Base-by-base conservation (phyloP, 345 rosid genomes). In the Anacardium occidentale region DNA sequence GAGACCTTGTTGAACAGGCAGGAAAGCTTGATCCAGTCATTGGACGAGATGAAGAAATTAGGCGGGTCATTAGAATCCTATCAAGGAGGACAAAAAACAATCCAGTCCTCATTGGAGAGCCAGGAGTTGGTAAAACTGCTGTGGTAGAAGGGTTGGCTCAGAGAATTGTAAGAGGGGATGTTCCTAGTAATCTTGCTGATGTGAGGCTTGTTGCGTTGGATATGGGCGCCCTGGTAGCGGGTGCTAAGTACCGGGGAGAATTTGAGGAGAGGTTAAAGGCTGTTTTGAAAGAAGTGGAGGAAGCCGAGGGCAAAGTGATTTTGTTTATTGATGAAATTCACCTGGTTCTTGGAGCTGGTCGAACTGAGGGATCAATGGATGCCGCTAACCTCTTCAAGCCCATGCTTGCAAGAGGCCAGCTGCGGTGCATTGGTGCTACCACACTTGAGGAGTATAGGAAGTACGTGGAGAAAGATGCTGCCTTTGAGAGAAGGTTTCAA, bases 381-480 rank as follows among this genome's bases (percentile, higher is more conserved):
- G 98, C 97, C 10, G 98, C 98, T 1, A 94, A 94, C 66, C 85
- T 94, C 37, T 88, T 94, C 54, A 94, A 92, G 84, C 98, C 97
- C 0, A 92, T 92, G 98, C 91, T 94, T 73, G 98, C 97, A 44
- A 84, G 97, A 76, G 97, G 98, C 29, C 97, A 94, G 79, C 91
- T 94, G 15, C 81, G 97, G 34, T 94, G 98, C 63, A 92, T 94
- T 55, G 97, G 97, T 17, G 98, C 98, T 10, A 94, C 97, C 4
- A 94, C 98, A 0, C 86, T 94, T 10, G 95, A 94, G 77, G 98
- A 92, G 72, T 92, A 94, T n/a, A 83, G 96, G 70, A 94, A 94
- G 66, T 94, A 92, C 69, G 98, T 90, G 77, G 98, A 94, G 88
- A 94, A 92, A 81, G 98, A 94, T 82, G 97, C 97, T 32, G 95